Conservation (phyloP, 345 rosid genomes). For the Aethionema arabicum region DNA sequence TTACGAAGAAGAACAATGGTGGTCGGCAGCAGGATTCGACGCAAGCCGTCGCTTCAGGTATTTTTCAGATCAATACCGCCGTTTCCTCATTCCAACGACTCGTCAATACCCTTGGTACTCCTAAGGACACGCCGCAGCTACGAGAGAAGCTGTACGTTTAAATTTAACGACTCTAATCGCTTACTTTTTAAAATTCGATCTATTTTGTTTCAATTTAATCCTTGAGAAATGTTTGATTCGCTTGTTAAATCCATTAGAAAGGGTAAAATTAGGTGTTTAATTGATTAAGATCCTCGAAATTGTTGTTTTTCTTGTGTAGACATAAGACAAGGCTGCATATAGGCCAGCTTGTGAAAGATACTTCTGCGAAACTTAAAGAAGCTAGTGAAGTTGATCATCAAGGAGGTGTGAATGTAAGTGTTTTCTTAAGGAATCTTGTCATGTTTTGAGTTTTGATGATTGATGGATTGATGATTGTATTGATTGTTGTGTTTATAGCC, state of each 20-base stretch:
- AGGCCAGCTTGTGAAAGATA: constrained; percentile 91
- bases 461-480: not conserved
- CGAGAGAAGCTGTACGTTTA: constrained; percentile 86
- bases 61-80: constrained; percentile 98
- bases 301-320: constrained; percentile 38
- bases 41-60: constrained; percentile 90
- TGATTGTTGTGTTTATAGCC: constrained; percentile 45
- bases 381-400: constrained; percentile 87
- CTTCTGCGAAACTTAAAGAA: constrained; percentile 89
- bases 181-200: not conserved
- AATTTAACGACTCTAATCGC: no score
- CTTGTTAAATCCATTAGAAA: not conserved
- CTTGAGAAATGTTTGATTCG: not conserved
- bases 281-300: not conserved
- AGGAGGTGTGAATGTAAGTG: constrained; percentile 59
- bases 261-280: not conserved
- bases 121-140: constrained; percentile 92
- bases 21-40: constrained; percentile 75
- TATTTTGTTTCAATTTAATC: not conserved
- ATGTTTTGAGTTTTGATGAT: not conserved
- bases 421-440: constrained; percentile 1
- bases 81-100: constrained; percentile 92
- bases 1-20: constrained; percentile 48
- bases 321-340: constrained; percentile 85
- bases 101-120: constrained; percentile 94